Percentiles rank a stretch among this genome's conserved stretches.
Evolutionary conservation across 306 rosid species (phyloP).

Genomic region (Casuarina cunninghamiana): DNA sequence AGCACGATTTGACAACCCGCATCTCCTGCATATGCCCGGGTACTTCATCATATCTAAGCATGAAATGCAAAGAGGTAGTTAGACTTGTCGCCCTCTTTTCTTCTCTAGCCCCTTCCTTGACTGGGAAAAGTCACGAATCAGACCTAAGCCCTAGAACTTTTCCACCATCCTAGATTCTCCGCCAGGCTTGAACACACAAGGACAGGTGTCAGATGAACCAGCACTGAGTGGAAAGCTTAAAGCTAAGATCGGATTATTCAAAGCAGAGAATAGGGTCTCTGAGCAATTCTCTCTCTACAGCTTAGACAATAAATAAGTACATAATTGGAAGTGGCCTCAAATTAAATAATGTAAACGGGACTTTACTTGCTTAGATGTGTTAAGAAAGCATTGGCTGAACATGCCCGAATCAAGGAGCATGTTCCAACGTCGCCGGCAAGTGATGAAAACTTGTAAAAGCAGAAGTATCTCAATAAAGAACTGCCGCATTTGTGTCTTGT

Average conservation of each 20-base stretch:
- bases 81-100: too few species aligned
- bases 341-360: background rate
- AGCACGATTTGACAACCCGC: too few species aligned
- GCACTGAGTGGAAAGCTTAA: background rate
- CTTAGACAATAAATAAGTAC: too few species aligned
- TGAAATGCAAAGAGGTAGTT: too few species aligned
- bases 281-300: background rate
- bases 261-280: background rate
- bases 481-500: background rate
- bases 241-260: constrained; percentile 2
- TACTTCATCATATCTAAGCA: too few species aligned
- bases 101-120: background rate
- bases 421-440: constrained; percentile 12
- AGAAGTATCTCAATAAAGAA: background rate
- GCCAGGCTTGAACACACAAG: background rate
- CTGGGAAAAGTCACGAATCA: background rate
- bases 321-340: background rate
- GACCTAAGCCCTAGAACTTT: background rate
- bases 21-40: too few species aligned
- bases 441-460: constrained; percentile 21
- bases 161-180: background rate
- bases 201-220: constrained; percentile 20
- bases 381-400: constrained; percentile 29
- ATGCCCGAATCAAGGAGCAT: constrained; percentile 30
- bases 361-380: constrained; percentile 27